Conservation (phyloP, 2,329 filamentous ascomycete genomes). For the Ophiocordyceps robertsii region DNA sequence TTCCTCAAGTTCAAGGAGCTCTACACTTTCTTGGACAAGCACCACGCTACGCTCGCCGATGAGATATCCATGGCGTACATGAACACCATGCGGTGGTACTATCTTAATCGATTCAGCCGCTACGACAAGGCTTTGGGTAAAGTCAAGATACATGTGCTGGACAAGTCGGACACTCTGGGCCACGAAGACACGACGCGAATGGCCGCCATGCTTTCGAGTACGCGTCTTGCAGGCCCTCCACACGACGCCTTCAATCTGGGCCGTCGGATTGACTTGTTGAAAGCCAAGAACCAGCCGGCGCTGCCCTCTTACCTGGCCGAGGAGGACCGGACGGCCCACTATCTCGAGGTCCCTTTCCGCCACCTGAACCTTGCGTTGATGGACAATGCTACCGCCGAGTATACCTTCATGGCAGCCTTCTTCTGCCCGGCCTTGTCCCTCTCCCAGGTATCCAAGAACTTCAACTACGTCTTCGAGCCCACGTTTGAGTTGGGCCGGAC, state of each 20-base stretch:
- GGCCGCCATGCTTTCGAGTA: slow-evolving; percentile 39
- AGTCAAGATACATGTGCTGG: slow-evolving; percentile 68
- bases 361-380: slow-evolving; percentile 90
- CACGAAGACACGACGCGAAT: slow-evolving; percentile 61
- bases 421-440: slow-evolving; percentile 69
- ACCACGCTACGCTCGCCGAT: slow-evolving; percentile 71
- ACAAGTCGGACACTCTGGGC: slow-evolving; percentile 72
- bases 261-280: slow-evolving; percentile 70
- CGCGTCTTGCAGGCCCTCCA: slow-evolving; percentile 35
- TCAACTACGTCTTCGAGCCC: slow-evolving; percentile 78
- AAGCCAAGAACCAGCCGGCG: slow-evolving; percentile 58
- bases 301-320: slow-evolving; percentile 83
- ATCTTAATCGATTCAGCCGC: slow-evolving; percentile 76
- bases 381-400: slow-evolving; percentile 90
- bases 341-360: slow-evolving; percentile 80
- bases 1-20: slow-evolving; percentile 83
- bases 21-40: slow-evolving; percentile 70
- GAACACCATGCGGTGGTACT: slow-evolving; percentile 99
- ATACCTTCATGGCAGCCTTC: slow-evolving; percentile 83
- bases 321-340: slow-evolving; percentile 74
- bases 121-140: slow-evolving; percentile 77
- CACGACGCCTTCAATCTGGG: slow-evolving; percentile 88
- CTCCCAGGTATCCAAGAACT: slow-evolving; percentile 67
- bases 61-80: slow-evolving; percentile 90
- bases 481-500: slow-evolving; percentile 73